Conservation (phyloP, 2,329 filamentous ascomycete species). For the Phaeoacremonium minimum region DNA sequence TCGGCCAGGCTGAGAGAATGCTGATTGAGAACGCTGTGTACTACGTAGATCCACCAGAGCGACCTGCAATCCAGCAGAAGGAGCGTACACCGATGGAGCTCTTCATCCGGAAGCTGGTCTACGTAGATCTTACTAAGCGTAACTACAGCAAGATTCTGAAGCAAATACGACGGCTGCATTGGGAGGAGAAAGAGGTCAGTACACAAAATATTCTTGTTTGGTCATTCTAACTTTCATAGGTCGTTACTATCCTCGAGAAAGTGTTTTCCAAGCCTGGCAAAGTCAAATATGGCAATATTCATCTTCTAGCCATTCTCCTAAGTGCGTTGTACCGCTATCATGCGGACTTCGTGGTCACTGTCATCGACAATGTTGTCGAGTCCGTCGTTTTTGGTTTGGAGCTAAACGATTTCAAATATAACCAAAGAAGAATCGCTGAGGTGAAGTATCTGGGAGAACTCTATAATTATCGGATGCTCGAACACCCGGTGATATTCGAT, state of each 20-base stretch:
- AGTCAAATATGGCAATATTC: conserved; percentile 96
- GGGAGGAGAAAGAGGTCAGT: conserved; percentile 82
- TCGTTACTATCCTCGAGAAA: conserved; percentile 60
- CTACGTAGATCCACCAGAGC: conserved; percentile 92
- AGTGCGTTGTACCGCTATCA: conserved; percentile 90
- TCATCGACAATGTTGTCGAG: conserved; percentile 90
- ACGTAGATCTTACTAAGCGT: conserved; percentile 88
- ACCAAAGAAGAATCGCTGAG: conserved; percentile 89
- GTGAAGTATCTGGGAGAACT: conserved; percentile 95
- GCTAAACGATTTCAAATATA: conserved; percentile 95
- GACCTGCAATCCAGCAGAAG: conserved; percentile 93
- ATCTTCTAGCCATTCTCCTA: conserved; percentile 84
- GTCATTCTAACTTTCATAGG: conserved; percentile 15
- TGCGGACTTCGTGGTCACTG: conserved; percentile 81
- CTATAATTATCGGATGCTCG: conserved; percentile 96
- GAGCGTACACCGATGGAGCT: conserved; percentile 90
- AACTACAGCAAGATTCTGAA: conserved; percentile 92
- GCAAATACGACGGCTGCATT: conserved; percentile 91
- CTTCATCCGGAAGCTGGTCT: conserved; percentile 89
- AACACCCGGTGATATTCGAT: conserved; percentile 93
- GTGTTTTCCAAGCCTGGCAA: conserved; percentile 95
- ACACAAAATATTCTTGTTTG: not conserved
- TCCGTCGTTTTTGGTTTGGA: conserved; percentile 84
- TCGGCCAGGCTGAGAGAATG: conserved; percentile 95
- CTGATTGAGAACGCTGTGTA: conserved; percentile 97